Evolutionary conservation across 768 basidiomycete genomes (phyloP), one percentile per base, ranked within the genome.

Genomic region (Candolleomyces efflorescens): DNA sequence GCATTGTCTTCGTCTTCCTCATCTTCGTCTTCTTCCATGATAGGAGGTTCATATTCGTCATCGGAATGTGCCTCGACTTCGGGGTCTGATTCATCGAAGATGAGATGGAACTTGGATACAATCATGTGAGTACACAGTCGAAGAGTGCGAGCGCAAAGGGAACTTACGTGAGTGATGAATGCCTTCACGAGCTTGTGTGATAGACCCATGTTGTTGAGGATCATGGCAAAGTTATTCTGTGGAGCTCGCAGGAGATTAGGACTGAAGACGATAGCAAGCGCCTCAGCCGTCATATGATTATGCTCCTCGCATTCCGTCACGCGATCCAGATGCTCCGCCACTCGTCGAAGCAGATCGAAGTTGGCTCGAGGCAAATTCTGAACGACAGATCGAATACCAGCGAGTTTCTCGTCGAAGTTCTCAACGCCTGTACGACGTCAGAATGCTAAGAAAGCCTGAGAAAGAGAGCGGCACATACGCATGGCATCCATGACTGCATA

Each of bases 231-330:
- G 66, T 90, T 87, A 59, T 89, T 89, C 65, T 87, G 84, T 2
- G 88, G 89, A 3, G 89, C 86, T 18, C 90, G 84, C 53, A 91
- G 67, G 48, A 92, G 70, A 66, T 90, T 92, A 5, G 89, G 90
- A 60, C 89, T 89, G 70, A 93, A 92, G 17, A 93, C 90, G 53
- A 92, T 92, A 0, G 92, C 87, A 3, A 94, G 77, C 6, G 88
- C 85, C 62, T 92, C 87, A 1, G 90, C 85, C 1, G 89, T 90
- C 92, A 94, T 94, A 59, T 94, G 92, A 64, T 93, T 94, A 50
- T 85, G 81, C 58, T 93, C 91, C 67, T 94, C 91, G 70, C 81
- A 90, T 66, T 93, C 90, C 3, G 90, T 90, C n/a, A 93, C 89
- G 66, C 90, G 90, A 65, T 94, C 90, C n/a, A 94, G 78, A 70